A percentile compares a stretch with the other conserved stretches of the same genome.
Evolutionary conservation across 345 rosid genomes (phyloP).

Genomic region (Toxicodendron radicans): DNA sequence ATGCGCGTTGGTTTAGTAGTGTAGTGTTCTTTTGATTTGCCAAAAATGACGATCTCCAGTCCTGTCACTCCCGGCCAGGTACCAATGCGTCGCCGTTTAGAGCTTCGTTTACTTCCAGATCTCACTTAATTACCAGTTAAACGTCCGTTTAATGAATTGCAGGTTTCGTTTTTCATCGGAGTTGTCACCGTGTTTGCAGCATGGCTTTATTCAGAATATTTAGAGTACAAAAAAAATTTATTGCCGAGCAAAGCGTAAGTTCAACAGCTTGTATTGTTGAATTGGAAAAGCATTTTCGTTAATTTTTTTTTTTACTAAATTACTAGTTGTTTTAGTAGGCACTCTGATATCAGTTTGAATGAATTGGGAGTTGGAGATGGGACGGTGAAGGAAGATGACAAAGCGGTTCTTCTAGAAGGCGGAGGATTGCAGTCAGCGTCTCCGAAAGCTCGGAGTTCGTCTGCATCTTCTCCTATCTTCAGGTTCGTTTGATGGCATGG

Average conservation of each 20-base stretch:
- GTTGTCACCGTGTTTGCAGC: slow-evolving; percentile 61
- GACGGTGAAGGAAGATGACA: slow-evolving; percentile 71
- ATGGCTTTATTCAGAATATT: slow-evolving; percentile 82
- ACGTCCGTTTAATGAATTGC: slow-evolving; percentile 14
- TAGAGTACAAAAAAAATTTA: slow-evolving; percentile 58
- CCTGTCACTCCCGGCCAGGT: slow-evolving; percentile 83
- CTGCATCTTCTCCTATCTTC: slow-evolving; percentile 58
- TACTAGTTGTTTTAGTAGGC: slow-evolving; percentile 52
- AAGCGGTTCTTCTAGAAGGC: slow-evolving; percentile 76
- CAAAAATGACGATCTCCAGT: slow-evolving; percentile 44
- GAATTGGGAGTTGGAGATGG: slow-evolving; percentile 55
- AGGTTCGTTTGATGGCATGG: slow-evolving; percentile 38
- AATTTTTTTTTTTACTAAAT: not conserved
- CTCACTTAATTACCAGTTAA: not conserved
- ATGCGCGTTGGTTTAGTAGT: slow-evolving; percentile 16
- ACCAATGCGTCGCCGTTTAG: not conserved
- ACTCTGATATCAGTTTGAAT: slow-evolving; percentile 72
- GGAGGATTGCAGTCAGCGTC: slow-evolving; percentile 84
- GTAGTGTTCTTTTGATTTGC: not conserved
- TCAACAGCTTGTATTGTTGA: not conserved
- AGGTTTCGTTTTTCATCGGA: slow-evolving; percentile 83
- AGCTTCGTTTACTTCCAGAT: slow-evolving; percentile 11
- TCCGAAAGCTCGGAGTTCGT: slow-evolving; percentile 54
- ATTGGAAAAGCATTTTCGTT: not conserved
- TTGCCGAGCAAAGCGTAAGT: slow-evolving; percentile 66